A percentile compares a stretch with the other conserved stretches of the same genome.
These are phyloP conservation scores for Coccinonectria pachysandricola DNA, from an alignment of 2,329 filamentous ascomycete genomes.

Conservation along the genomic window DNA sequence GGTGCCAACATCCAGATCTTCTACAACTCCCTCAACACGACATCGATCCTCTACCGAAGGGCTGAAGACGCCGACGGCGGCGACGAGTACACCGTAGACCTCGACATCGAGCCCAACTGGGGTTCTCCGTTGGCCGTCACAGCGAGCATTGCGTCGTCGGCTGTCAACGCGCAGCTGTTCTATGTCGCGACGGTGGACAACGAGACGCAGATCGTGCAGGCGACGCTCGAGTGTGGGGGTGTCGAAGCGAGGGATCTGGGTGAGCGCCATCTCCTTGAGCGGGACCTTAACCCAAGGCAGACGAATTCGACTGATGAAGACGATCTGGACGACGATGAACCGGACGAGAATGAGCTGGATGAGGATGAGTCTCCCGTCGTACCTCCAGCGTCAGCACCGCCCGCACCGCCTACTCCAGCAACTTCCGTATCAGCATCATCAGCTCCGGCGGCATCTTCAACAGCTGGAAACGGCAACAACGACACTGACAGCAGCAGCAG, in stretches of 20 bases:
- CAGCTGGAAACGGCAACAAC: too few species aligned
- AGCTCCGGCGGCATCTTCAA: too few species aligned
- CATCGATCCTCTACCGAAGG: slow-evolving; percentile 8
- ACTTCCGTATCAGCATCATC: too few species aligned
- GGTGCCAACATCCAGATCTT: slow-evolving; percentile 10
- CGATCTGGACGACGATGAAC: slow-evolving; percentile 1
- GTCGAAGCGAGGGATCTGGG: too few species aligned
- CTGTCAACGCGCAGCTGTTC: slow-evolving; percentile 6
- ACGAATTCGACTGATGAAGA: too few species aligned
- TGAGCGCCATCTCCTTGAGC: too few species aligned
- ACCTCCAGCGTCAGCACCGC: slow-evolving; percentile 1
- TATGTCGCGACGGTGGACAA: slow-evolving; percentile 8
- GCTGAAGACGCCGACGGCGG: slow-evolving; percentile 5
- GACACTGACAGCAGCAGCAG: too few species aligned
- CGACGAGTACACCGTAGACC: slow-evolving; percentile 5
- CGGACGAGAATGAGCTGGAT: slow-evolving; percentile 2
- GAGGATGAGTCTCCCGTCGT: too few species aligned
- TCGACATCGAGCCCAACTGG: slow-evolving; percentile 10
- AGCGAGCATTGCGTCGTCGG: slow-evolving; percentile 2
- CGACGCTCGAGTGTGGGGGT: slow-evolving; percentile 7
- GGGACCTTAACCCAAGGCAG: too few species aligned
- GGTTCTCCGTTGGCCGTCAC: slow-evolving; percentile 11
- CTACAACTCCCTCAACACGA: slow-evolving; percentile 12
- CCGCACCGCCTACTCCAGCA: slow-evolving; percentile 6
- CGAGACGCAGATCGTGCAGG: slow-evolving; percentile 8